Evolutionary conservation across 768 basidiomycete species (phyloP), one percentile per base, ranked within the genome.

Genomic region (Lactarius sanguifluus): DNA sequence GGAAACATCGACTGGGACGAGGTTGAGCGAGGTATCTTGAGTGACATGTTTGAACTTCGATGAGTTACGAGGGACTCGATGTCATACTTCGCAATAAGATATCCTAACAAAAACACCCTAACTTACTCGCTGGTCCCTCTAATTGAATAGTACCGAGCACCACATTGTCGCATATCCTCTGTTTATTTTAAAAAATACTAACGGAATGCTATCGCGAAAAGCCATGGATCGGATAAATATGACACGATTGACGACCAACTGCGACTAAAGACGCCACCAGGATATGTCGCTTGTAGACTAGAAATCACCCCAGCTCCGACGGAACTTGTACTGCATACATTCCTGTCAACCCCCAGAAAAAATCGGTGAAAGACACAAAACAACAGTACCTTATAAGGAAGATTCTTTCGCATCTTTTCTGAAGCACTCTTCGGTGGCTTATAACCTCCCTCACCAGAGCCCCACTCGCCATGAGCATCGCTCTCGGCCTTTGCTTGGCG

Each of bases 21-120:
- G 3, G 89, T 99, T 25, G 96, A 98, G 76, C 81, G 80, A 56
- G 86, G 88, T 6, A 76, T 99, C 56, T 78, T 91, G 76, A 83
- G 86, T 57, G 96, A 98, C 75, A 88, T 98, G 81, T 99, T 98
- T 74, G 95, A 98, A 68, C 86, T 86, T 64, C 83, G 86, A 73
- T 89, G 64, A 70, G 16, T 40, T 25, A 13, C 1, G 9, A 38
- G 40, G 36, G 30, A 13, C 28, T 5, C 45, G 16, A 45, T 13
- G 12, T 43, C 41, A 36, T 25, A 43, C 23, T 40, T 18, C 20
- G 34, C 34, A 34, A 34, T 34, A 34, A 34, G 34, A 34, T 34
- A 34, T 34, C 34, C 34, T 34, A 34, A 34, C 34, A 34, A 18
- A 18, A 38, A 41, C 34, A 32, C 18, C 38, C 40, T 59, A 36